Evolutionary conservation across 2,329 filamentous ascomycete species (phyloP).

Genomic region (Ascochyta lentis): DNA sequence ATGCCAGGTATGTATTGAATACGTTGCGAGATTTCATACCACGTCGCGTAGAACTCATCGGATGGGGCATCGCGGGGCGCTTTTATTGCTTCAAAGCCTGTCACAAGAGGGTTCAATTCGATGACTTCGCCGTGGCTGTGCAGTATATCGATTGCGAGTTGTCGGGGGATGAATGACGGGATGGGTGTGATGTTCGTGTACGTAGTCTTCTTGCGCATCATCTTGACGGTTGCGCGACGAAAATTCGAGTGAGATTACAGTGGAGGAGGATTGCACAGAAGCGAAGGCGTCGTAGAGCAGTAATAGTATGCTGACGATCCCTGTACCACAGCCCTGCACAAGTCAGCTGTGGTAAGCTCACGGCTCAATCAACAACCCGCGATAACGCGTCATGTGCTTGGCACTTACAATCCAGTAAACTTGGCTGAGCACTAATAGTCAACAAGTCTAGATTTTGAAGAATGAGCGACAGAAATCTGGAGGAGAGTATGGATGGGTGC

Average conservation of each 20-base stretch:
- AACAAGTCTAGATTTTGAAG: background rate
- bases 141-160: conserved; percentile 75
- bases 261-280: background rate
- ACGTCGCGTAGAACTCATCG: conserved; percentile 75
- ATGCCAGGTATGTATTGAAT: conserved; percentile 72
- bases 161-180: conserved; percentile 72
- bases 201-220: conserved; percentile 64
- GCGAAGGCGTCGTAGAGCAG: conserved; percentile 4
- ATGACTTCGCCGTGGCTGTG: conserved; percentile 75
- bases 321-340: conserved; percentile 11
- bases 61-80: conserved; percentile 71
- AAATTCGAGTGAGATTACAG: background rate
- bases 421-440: background rate
- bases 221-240: conserved; percentile 29
- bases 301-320: conserved; percentile 16
- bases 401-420: conserved; percentile 7
- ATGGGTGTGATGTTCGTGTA: conserved; percentile 75
- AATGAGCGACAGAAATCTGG: background rate
- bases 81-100: conserved; percentile 67
- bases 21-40: conserved; percentile 75
- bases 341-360: conserved; percentile 12
- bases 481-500: background rate
- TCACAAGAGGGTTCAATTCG: conserved; percentile 72
- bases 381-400: conserved; percentile 15
- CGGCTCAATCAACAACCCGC: conserved; percentile 3